Conservation (phyloP, 1,284 basidiomycete genomes). For the Cystobasidium sp. region DNA sequence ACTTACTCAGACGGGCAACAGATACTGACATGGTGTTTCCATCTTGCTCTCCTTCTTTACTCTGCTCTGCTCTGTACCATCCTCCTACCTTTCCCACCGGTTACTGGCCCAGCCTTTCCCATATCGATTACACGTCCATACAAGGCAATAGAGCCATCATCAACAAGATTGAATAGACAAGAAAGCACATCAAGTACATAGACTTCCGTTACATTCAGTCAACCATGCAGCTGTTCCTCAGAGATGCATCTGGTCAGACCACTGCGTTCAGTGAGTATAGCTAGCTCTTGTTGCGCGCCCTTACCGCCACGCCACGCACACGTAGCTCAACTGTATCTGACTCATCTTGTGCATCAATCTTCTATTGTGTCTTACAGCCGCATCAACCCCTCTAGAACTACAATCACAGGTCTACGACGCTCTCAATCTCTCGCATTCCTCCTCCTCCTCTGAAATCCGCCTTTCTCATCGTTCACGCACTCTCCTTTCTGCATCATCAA, state of each 20-base stretch:
- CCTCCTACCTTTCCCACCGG: neutral
- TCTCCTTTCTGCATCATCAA: neutral
- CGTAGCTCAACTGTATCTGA: neutral
- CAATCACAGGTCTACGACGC: conserved; percentile 18
- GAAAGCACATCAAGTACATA: neutral
- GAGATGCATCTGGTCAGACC: conserved; percentile 33
- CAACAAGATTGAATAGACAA: neutral
- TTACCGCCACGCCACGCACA: neutral
- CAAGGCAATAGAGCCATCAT: conserved; percentile 4
- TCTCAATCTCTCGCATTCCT: neutral
- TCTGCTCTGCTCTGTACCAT: conserved; percentile 1
- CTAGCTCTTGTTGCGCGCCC: neutral
- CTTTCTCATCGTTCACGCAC: conserved; percentile 31
- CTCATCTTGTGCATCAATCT: neutral
- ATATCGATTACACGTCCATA: neutral
- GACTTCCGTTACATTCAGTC: neutral
- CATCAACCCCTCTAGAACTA: conserved; percentile 26
- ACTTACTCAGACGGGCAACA: neutral
- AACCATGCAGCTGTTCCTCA: conserved; percentile 43
- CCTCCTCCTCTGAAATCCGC: conserved; percentile 2
- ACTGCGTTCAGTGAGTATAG: conserved; percentile 28
- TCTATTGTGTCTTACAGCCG: conserved; percentile 8
- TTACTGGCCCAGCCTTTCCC: too few species aligned
- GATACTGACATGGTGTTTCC: neutral
- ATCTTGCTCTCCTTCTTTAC: neutral